Evolutionary conservation across 2,329 filamentous ascomycete species (phyloP), one percentile per base, ranked within the genome.

Genomic region (Venturia asperata): DNA sequence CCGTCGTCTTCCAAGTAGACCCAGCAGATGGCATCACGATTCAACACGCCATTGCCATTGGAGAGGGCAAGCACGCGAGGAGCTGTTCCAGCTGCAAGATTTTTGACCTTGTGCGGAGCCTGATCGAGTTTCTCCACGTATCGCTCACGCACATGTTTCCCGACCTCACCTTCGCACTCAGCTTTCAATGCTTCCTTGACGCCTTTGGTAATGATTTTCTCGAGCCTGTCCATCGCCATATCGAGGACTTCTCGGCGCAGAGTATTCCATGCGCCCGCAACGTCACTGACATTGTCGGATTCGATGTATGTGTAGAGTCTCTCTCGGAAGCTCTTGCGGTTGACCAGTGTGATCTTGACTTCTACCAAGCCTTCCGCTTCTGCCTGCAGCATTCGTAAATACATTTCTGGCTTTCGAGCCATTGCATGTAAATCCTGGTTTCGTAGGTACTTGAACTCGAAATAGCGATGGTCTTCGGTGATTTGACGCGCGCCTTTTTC

Each of bases 391-490:
- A 99, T 99, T 77, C 95, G 93, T 65, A 99, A 79, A 74, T 94
- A 99, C 34, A 96, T 81, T 69, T 97, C 92, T 1, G 94, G 94
- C 64, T 90, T 87, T 63, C 87, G 85, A 2, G 91, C 89, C 66
- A 97, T 84, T 69, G 94, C 89, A 52, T 81, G 80, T 67, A 97
- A 89, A 9, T 90, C 90, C 76, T 97, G 92, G 71, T 94, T 92
- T 68, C 91, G 87, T 24, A 99, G 82, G 71, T 99, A 99, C 76
- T 99, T 96, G 80, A 99, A 91, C 76, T 97, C 94, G 74, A 97
- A 97, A 76, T 95, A 97, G 0, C 92, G 91, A 72, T 97, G 92
- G 30, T 94, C 87, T 67, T 97, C 93, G 70, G 96, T 92, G 70
- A 99, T 97, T 72, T 91, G 90, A 66, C 90, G 89, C 64, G 97